Base-by-base conservation (phyloP, 768 basidiomycete genomes). In the Nidula microcarpa region DNA sequence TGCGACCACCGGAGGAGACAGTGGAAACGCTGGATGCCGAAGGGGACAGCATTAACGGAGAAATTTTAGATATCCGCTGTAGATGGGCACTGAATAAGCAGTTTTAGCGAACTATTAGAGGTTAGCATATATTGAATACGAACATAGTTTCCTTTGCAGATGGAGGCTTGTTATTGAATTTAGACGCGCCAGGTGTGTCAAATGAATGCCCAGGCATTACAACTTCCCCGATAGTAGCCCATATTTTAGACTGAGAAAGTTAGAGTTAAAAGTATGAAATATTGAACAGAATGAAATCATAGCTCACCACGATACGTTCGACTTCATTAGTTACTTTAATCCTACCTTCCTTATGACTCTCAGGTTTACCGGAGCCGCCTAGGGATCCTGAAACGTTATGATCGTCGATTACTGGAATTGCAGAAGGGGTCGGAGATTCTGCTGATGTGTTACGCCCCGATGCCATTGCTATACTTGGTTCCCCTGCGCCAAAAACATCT, bases 71-170 rank as follows among this genome's bases (percentile, higher is more conserved):
- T 33, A 89, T 59, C 3, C 74, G 69, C 57, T 81, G 77, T n/a
- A 91, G 76, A 60, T 84, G 78, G 16, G 73, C 65, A 41, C 87
- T 89, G 51, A 39, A 55, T 16, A 33, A 50, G 6, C 13, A 43
- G 35, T 47, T 33, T 35, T 54, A 46, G 39, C 39, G 6, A 33
- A 32, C 6, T 53, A 35, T 4, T 30, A 30, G 23, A 30, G n/a
- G 17, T 49, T 35, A 34, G 37, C 33, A 65, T 62, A 67, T 55
- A 2, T 59, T 62, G 33, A 30, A 13, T 49, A 62, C 82, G 37
- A 60, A 85, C 87, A 89, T 75, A 1, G 79, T 86, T 60, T 86
- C 83, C 59, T 81, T 83, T 30, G 80, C 77, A 30, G 68, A 73
- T 35, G 78, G 78, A 23, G 78, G 74, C 43, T 43, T 52, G 13